These are phyloP conservation scores for Globisporangium cystogenes DNA, from an alignment of 352 stramenopile genomes.

Conservation along the genomic window DNA sequence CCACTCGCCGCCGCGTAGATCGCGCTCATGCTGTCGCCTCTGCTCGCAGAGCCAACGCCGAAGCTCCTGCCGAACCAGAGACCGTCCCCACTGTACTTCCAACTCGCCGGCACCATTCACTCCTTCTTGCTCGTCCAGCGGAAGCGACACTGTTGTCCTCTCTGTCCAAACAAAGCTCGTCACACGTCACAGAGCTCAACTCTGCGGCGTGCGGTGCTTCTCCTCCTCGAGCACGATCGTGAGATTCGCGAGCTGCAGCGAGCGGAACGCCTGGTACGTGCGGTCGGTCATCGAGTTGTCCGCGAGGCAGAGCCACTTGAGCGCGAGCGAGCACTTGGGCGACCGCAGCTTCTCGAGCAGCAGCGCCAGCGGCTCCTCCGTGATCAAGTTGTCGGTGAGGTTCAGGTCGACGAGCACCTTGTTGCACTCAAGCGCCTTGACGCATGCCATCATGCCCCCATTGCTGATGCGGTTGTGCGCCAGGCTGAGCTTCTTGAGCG, in stretches of 20 bases:
- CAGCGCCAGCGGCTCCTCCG: conserved; percentile 57
- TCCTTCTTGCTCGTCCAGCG: neutral
- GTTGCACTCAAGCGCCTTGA: conserved; percentile 52
- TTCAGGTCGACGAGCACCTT: conserved; percentile 58
- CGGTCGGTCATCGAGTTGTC: conserved; percentile 60
- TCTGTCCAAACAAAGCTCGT: too few relatives aligned
- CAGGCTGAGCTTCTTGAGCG: conserved; percentile 41
- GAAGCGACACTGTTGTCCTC: too few relatives aligned
- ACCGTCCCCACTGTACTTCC: neutral
- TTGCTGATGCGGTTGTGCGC: conserved; percentile 70
- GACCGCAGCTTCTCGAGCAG: conserved; percentile 29
- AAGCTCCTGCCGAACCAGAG: too few relatives aligned
- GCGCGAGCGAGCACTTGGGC: conserved; percentile 17
- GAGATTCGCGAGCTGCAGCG: conserved; percentile 20
- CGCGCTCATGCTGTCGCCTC: conserved; percentile 15
- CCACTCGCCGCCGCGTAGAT: conserved; percentile 24
- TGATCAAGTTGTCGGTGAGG: conserved; percentile 67
- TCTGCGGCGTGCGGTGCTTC: conserved; percentile 11
- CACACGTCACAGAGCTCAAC: too few relatives aligned
- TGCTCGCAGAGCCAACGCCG: neutral
- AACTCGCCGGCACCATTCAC: neutral
- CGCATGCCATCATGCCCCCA: conserved; percentile 60
- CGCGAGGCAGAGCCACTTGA: conserved; percentile 53
- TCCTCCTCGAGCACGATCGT: conserved; percentile 46
- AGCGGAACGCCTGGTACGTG: conserved; percentile 25